Base-by-base conservation (phyloP, 305 asterid genomes). In the Petunia hybrid region DNA sequence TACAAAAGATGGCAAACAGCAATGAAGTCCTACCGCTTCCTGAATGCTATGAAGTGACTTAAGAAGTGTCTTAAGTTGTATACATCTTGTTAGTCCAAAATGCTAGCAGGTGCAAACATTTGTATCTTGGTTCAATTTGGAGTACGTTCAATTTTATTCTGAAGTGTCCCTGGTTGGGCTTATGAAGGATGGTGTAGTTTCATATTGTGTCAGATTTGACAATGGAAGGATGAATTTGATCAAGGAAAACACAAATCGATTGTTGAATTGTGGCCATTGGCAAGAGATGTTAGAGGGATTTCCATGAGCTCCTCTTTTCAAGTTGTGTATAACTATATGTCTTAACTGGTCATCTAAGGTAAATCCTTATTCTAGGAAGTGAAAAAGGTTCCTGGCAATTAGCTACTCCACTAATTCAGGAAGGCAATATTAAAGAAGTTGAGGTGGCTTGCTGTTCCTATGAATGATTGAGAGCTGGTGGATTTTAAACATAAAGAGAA, bases 201-300 rank as follows among this genome's bases (percentile, higher is more conserved):
- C 31, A 7, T 22, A 64, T 64, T 64, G 71, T 16, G 31, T 38
- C 13, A 39, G 71, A 39, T 12, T 39, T 41, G 53, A 67, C 51
- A 40, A 66, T 66, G 73, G 31, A 46, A 46, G 61, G 77, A 70
- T 46, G 60, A 70, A 46, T 67, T 51, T 51, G 57, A 51, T 51
- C 57, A 14, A 51, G 57, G 57, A 1, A 51, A 51, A 51, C 57
- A 51, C 3, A 14, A 51, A 51, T 51, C 57, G 10, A 51, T 9
- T 9, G 57, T 51, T 14, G 10, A 51, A 51, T 9, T 51, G 14
- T 46, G 60, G 31, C 57, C 48, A 70, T 70, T 70, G 61, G 77
- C 77, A 70, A 51, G 57, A 51, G n/a, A 4, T 51, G 77, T 35
- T 10, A 70, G 42, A 9, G 60, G 60, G 60, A 22, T 70, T 46